A percentile compares a stretch with the other conserved stretches of the same genome.
Conservation (phyloP, 306 rosid species). For the Cicer judaicum region DNA sequence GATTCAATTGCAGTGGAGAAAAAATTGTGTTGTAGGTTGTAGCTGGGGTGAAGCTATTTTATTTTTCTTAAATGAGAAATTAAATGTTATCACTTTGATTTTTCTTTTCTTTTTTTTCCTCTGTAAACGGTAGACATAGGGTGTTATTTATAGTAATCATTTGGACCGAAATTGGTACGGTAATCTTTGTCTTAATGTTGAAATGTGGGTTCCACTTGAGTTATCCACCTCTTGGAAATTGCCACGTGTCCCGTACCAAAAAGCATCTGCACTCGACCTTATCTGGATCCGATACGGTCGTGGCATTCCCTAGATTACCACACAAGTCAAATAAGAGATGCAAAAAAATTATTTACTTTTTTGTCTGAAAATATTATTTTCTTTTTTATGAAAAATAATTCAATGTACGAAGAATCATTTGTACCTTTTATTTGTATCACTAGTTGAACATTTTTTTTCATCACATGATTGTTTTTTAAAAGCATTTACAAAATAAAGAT, state of each 20-base stretch:
- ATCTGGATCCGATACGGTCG: constrained; percentile 61
- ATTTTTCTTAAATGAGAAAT: neutral
- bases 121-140: constrained; percentile 19
- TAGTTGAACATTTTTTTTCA: neutral
- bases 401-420: neutral
- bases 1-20: no score
- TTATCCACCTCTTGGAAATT: constrained; percentile 19
- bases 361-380: neutral
- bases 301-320: constrained; percentile 6
- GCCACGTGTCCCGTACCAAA: constrained; percentile 51
- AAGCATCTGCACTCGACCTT: constrained; percentile 68
- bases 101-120: constrained; percentile 37
- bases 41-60: neutral
- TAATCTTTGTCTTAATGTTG: constrained; percentile 48
- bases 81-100: neutral
- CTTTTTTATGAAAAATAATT: neutral
- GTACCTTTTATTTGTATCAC: neutral
- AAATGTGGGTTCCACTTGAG: constrained; percentile 51
- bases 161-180: constrained; percentile 64
- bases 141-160: constrained; percentile 47
- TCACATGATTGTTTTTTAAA: no score
- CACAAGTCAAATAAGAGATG: neutral
- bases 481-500: no score
- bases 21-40: neutral
- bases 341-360: neutral